A percentile compares a stretch with the other conserved stretches of the same genome.
Evolutionary conservation across 202 grass and related monocot genomes (phyloP).

Genomic region (Dendrocalamus latiflorus): DNA sequence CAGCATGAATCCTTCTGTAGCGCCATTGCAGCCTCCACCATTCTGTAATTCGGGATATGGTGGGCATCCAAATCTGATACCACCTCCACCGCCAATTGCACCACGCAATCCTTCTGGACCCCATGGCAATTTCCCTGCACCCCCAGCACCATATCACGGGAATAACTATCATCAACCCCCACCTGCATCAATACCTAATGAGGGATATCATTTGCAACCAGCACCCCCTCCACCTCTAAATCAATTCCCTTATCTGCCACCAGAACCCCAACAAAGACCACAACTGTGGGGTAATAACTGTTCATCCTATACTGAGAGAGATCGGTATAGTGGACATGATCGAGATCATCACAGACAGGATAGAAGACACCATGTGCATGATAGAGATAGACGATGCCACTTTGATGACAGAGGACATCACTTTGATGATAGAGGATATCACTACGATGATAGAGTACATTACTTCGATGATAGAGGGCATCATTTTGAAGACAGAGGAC

Average conservation of each 20-base stretch:
- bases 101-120: constrained; percentile 43
- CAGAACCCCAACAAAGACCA: constrained; percentile 58
- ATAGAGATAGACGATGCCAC: constrained; percentile 15
- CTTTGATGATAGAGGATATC: constrained; percentile 25
- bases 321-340: constrained; percentile 39
- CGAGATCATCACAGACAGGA: constrained; percentile 43
- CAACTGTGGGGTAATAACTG: constrained; percentile 46
- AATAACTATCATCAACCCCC: constrained; percentile 64
- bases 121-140: constrained; percentile 34
- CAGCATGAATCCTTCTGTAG: constrained; percentile 44
- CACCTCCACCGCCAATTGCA: constrained; percentile 43
- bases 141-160: constrained; percentile 40
- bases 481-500: constrained; percentile 36
- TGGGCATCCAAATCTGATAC: constrained; percentile 51
- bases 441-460: constrained; percentile 35
- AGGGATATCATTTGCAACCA: constrained; percentile 72
- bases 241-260: constrained; percentile 58
- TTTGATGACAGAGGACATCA: constrained; percentile 33
- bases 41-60: constrained; percentile 66
- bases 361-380: constrained; percentile 33
- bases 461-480: constrained; percentile 36
- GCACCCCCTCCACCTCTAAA: constrained; percentile 57
- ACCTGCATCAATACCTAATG: constrained; percentile 42
- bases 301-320: constrained; percentile 61
- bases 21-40: constrained; percentile 39